Evolutionary conservation across 106 monocot species (phyloP).

Genomic region (Chionographis japonica): DNA sequence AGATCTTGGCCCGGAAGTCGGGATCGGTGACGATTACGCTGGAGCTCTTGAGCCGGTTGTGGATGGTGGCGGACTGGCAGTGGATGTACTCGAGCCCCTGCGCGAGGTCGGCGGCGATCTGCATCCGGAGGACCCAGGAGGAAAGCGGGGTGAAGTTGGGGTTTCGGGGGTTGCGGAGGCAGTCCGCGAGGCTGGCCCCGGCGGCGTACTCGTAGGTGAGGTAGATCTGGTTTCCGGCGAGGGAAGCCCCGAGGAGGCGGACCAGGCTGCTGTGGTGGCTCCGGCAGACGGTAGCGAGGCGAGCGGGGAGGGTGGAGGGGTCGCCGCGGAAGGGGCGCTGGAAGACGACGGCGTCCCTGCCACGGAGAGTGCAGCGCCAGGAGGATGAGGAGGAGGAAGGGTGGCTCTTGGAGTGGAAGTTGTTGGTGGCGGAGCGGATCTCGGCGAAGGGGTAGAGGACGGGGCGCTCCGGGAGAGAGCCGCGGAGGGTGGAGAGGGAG

Average conservation of each 20-base stretch:
- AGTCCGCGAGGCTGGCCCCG: slow-evolving; percentile 18
- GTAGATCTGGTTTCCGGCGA: slow-evolving; percentile 11
- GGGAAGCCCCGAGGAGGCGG: slow-evolving; percentile 18
- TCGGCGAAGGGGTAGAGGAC: slow-evolving; percentile 17
- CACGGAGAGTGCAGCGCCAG: slow-evolving; percentile 57
- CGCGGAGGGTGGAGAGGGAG: slow-evolving; percentile 22
- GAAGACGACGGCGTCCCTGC: slow-evolving; percentile 37
- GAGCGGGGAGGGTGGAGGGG: neutral
- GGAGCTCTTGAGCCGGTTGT: slow-evolving; percentile 74
- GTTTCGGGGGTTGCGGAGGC: slow-evolving; percentile 20
- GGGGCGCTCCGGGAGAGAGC: slow-evolving; percentile 19
- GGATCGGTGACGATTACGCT: slow-evolving; percentile 54
- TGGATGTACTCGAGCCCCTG: slow-evolving; percentile 40
- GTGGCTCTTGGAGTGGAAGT: slow-evolving; percentile 32
- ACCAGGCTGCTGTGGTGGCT: slow-evolving; percentile 16
- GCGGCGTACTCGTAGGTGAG: slow-evolving; percentile 19
- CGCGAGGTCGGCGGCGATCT: slow-evolving; percentile 24
- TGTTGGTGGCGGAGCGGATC: slow-evolving; percentile 34
- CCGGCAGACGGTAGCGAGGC: slow-evolving; percentile 6
- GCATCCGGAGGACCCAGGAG: slow-evolving; percentile 14
- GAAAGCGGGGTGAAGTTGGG: slow-evolving; percentile 13
- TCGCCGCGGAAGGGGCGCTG: slow-evolving; percentile 39
- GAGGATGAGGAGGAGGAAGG: slow-evolving; percentile 16
- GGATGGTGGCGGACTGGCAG: slow-evolving; percentile 31
- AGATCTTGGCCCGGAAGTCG: slow-evolving; percentile 52